Evolutionary conservation across 192 early-diverging fungal genomes (phyloP).

Genomic region (Coemansia sp.): DNA sequence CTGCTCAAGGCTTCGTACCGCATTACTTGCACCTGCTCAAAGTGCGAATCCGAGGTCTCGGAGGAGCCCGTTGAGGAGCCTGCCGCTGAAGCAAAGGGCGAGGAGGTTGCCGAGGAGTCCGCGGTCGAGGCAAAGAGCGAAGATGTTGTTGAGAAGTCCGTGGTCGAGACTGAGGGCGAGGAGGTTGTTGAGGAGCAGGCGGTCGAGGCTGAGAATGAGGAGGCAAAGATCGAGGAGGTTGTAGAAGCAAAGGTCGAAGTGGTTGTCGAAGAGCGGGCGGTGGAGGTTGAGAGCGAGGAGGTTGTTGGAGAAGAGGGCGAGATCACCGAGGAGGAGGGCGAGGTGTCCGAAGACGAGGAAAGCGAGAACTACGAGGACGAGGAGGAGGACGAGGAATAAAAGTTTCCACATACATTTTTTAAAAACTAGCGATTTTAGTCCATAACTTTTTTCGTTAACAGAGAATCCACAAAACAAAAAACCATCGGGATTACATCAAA

Average conservation of each 20-base stretch:
- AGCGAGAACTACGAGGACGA: neutral
- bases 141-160: neutral
- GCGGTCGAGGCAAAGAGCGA: conserved; percentile 2
- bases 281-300: neutral
- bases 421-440: neutral
- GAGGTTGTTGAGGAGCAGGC: neutral
- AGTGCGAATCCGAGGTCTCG: conserved; percentile 46
- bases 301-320: neutral
- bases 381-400: neutral
- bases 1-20: conserved; percentile 63
- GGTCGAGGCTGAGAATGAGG: neutral
- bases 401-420: neutral
- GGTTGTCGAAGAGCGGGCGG: neutral
- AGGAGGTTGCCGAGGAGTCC: neutral
- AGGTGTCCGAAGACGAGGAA: neutral
- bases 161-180: neutral
- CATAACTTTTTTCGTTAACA: neutral
- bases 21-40: conserved; percentile 59
- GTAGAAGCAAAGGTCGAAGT: neutral
- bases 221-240: neutral
- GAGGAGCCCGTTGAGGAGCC: conserved; percentile 2
- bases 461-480: neutral
- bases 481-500: too few relatives aligned
- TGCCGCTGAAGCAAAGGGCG: neutral
- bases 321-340: conserved; percentile 6